Percentiles rank a stretch among this genome's conserved stretches.
Conservation (phyloP, 345 rosid species). For the Gossypium herbaceum region DNA sequence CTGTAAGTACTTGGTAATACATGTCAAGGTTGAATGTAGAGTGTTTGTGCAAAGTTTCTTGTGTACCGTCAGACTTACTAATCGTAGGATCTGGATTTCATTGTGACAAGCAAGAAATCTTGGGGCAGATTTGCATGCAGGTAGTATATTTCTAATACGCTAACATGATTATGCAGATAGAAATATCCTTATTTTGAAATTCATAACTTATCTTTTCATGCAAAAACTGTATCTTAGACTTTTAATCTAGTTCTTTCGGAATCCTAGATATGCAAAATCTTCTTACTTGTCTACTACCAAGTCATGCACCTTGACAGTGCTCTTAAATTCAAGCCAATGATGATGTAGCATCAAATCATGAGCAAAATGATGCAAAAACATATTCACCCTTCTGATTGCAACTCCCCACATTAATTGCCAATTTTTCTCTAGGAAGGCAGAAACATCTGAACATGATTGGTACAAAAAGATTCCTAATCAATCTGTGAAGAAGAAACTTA, state of each 20-base stretch:
- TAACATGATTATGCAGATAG: neutral
- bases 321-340: neutral
- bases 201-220: neutral
- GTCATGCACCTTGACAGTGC: neutral
- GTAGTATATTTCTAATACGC: neutral
- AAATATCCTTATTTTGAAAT: neutral
- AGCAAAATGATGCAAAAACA: neutral
- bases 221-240: neutral
- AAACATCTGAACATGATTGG: neutral
- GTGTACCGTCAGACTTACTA: neutral
- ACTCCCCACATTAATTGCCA: neutral
- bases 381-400: neutral
- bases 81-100: neutral
- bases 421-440: neutral
- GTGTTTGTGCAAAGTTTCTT: neutral
- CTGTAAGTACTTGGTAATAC: neutral
- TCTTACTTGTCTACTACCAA: neutral
- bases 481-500: constrained; percentile 18
- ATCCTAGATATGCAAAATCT: neutral
- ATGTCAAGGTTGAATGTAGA: neutral
- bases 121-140: neutral
- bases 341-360: neutral
- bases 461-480: neutral
- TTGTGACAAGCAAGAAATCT: neutral
- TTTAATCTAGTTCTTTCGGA: neutral